Evolutionary conservation across 2,329 filamentous ascomycete species (phyloP).

Genomic region (Chlorencoelia australis): DNA sequence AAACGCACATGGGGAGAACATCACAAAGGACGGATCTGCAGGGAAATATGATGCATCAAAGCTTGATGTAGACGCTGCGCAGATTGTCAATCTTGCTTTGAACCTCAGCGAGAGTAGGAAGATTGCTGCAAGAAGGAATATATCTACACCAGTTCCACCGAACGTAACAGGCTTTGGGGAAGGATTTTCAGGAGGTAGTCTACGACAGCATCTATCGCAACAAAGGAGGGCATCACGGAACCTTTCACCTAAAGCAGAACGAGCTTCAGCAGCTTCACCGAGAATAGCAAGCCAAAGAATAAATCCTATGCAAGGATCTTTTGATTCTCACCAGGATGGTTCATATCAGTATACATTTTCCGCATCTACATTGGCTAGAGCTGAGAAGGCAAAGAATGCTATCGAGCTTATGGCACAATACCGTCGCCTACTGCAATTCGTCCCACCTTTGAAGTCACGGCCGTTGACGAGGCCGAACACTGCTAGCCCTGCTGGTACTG

Average conservation of each 20-base stretch:
- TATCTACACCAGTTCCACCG: slow-evolving; percentile 38
- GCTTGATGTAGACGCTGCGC: slow-evolving; percentile 66
- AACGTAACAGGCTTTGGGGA: slow-evolving; percentile 31
- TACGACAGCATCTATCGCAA: slow-evolving; percentile 62
- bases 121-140: slow-evolving; percentile 49
- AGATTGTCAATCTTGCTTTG: slow-evolving; percentile 88
- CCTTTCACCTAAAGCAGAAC: slow-evolving; percentile 46
- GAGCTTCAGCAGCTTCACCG: slow-evolving; percentile 26
- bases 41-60: slow-evolving; percentile 15
- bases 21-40: slow-evolving; percentile 1
- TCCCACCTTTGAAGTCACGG: slow-evolving; percentile 60
- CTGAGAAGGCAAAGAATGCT: slow-evolving; percentile 73
- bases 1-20: slow-evolving; percentile 3
- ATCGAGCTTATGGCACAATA: slow-evolving; percentile 84
- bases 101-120: slow-evolving; percentile 75
- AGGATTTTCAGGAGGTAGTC: slow-evolving; percentile 43
- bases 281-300: slow-evolving; percentile 33
- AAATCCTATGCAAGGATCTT: slow-evolving; percentile 38
- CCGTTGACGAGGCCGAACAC: slow-evolving; percentile 29
- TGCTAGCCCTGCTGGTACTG: slow-evolving; percentile 30
- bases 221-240: slow-evolving; percentile 54
- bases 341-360: slow-evolving; percentile 60
- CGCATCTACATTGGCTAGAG: slow-evolving; percentile 67
- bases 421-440: slow-evolving; percentile 63
- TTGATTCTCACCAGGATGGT: slow-evolving; percentile 35